A percentile compares a stretch with the other conserved stretches of the same genome.
These are phyloP conservation scores for Azolla pinnata DNA, from an alignment of 75 land plant genomes.

Conservation along the genomic window DNA sequence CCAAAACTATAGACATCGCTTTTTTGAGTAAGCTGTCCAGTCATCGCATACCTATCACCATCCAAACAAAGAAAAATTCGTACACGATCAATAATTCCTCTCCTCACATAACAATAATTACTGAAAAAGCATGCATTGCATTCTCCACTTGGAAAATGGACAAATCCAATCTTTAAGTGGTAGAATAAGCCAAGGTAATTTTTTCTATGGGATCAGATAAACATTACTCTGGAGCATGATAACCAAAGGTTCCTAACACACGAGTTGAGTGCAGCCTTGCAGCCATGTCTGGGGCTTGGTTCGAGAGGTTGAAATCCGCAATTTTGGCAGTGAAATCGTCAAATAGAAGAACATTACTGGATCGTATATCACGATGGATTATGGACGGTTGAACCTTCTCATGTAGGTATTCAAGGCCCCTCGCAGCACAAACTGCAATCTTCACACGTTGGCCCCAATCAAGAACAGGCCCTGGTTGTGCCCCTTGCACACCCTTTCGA, in stretches of 20 bases:
- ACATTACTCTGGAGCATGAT: constrained; percentile 65
- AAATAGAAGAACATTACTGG: constrained; percentile 59
- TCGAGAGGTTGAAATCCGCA: constrained; percentile 60
- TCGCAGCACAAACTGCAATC: constrained; percentile 58
- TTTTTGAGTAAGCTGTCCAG: constrained; percentile 68
- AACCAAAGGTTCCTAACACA: constrained; percentile 61
- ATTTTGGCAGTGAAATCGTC: constrained; percentile 57
- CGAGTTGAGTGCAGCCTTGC: constrained; percentile 61
- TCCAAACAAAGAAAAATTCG: constrained; percentile 7
- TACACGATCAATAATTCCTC: not conserved
- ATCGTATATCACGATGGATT: constrained; percentile 55
- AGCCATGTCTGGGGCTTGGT: constrained; percentile 75
- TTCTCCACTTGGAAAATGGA: no score
- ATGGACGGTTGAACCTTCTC: constrained; percentile 60
- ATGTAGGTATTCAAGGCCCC: constrained; percentile 52
- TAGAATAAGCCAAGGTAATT: not conserved
- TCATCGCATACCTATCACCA: constrained; percentile 59
- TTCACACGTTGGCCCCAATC: constrained; percentile 66
- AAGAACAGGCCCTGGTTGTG: constrained; percentile 59
- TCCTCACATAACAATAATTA: no score
- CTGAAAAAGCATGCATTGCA: no score
- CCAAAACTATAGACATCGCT: constrained; percentile 83
- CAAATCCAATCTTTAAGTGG: not conserved
- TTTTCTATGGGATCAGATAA: not conserved
- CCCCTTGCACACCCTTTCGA: constrained; percentile 66